Base-by-base conservation (phyloP, 768 basidiomycete genomes). In the Phylloporus sp. region DNA sequence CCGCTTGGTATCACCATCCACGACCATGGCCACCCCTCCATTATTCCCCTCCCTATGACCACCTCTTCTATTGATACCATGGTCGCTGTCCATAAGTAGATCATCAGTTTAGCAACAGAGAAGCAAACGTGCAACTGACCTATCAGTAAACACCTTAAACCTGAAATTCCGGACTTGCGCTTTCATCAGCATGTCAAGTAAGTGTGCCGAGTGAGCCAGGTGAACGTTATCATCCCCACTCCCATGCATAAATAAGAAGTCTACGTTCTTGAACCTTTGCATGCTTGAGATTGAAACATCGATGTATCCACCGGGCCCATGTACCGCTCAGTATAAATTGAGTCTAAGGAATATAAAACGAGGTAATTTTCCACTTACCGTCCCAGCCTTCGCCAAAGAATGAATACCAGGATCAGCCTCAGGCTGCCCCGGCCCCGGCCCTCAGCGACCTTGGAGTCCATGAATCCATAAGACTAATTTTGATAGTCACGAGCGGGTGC, bases 201-300 rank as follows among this genome's bases (percentile, higher is more conserved):
- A 64, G 59, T 89, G 89, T 12, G 93, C 93, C 48, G 88, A 84
- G 71, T 99, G 95, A 34, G 88, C 82, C 62, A 81, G 94, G 70
- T 99, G 97, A 40, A 99, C 94, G 63, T 98, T 98, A 66, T 98
- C 95, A 66, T 98, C 95, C 9, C 86, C 95, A 58, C 86, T 92
- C 27, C 97, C 97, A 61, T 97, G 95, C 10, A 88, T 90, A 47
- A 97, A 81, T 45, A 95, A 68, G 67, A 80, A 98, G 57, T 92
- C 81, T 27, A 86, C 77, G 51, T 88, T 75, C 56, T 80, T 72
- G 76, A 98, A 99, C 4, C 85, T 92, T 10, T 85, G 86, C 44
- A 97, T 91, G 63, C 91, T 85, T 49, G 86, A 84, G 49, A 99
- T 86, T 0, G 91, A 90, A 16, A 89, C 88, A 43, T 87, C 91